Conservation (phyloP, 176 grass and related monocot species). For the Cymbopogon citratus region DNA sequence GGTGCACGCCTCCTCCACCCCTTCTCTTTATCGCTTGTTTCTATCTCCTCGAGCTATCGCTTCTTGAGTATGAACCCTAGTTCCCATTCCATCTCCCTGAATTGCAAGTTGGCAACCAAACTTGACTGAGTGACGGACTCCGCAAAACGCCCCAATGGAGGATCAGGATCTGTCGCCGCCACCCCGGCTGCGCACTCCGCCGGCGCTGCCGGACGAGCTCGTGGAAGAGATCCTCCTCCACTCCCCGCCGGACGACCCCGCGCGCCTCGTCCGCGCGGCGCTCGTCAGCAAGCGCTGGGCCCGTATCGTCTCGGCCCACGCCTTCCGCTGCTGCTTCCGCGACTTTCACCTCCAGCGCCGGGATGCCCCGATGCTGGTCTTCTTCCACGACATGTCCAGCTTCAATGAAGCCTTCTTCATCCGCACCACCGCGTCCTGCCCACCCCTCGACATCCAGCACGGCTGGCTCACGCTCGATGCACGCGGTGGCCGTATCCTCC, state of each 20-base stretch:
- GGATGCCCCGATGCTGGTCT: neutral
- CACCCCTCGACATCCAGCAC: neutral
- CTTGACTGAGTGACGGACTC: no score
- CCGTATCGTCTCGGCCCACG: neutral
- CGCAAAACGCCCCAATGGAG: no score
- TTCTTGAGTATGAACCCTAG: no score
- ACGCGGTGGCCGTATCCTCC: neutral
- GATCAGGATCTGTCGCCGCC: no score
- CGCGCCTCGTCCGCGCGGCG: neutral
- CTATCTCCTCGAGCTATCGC: no score
- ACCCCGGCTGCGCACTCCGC: no score
- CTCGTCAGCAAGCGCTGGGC: slow-evolving; percentile 7
- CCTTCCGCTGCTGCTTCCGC: neutral
- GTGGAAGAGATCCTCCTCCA: neutral
- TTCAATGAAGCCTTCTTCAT: neutral
- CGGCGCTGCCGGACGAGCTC: neutral
- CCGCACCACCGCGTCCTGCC: neutral
- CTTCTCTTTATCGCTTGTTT: no score
- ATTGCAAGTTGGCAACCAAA: no score
- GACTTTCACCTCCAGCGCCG: neutral
- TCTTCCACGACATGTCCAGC: neutral
- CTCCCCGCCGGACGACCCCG: neutral
- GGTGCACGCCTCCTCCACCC: no score
- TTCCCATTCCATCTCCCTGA: no score
- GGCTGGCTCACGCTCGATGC: neutral